phyloP scores from a whole-genome alignment of 805 yeast genomes.

The Saccharomycopsis oosterbeekiorum region DNA sequence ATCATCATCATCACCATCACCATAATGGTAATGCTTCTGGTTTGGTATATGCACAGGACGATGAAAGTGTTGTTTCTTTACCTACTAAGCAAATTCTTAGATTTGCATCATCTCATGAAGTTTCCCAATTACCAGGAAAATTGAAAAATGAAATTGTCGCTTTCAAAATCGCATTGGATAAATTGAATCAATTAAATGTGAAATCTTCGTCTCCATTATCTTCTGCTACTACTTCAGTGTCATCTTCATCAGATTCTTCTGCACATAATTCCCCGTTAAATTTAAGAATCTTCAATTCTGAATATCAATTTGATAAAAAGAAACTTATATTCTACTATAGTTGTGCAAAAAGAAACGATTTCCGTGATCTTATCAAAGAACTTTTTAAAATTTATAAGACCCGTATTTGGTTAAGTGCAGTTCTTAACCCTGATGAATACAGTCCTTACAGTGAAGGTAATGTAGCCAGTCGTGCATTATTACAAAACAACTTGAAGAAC shows the following conservation, averaged over 20 bases:
- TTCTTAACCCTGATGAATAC: conserved; percentile 27
- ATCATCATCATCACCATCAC: conserved; percentile 20
- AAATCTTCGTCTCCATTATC: conserved; percentile 2
- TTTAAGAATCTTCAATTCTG: conserved; percentile 61
- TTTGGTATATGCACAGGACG: conserved; percentile 12
- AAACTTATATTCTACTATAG: conserved; percentile 65
- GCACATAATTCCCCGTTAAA: conserved; percentile 30
- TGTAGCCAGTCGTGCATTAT: conserved; percentile 9
- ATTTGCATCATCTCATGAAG: conserved; percentile 67
- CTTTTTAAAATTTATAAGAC: conserved; percentile 68
- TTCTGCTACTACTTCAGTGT: conserved; percentile 23
- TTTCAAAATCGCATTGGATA: conserved; percentile 50
- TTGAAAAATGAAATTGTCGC: conserved; percentile 67
- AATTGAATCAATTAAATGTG: conserved; percentile 27
- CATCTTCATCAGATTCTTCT: conserved; percentile 18
- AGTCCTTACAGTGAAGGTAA: conserved; percentile 12
- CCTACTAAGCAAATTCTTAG: conserved; percentile 73
- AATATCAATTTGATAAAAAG: conserved; percentile 73
- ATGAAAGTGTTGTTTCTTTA: conserved; percentile 27
- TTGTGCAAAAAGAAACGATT: conserved; percentile 59
- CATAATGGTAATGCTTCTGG: conserved; percentile 19
- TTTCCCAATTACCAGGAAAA: conserved; percentile 49
- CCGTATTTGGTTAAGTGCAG: conserved; percentile 78
- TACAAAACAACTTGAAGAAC: not conserved
- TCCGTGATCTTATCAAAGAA: conserved; percentile 63